Percentiles rank a stretch among this genome's conserved stretches.
Conservation (phyloP, 2,329 filamentous ascomycete species). For the Scortechinia acanthostroma region DNA sequence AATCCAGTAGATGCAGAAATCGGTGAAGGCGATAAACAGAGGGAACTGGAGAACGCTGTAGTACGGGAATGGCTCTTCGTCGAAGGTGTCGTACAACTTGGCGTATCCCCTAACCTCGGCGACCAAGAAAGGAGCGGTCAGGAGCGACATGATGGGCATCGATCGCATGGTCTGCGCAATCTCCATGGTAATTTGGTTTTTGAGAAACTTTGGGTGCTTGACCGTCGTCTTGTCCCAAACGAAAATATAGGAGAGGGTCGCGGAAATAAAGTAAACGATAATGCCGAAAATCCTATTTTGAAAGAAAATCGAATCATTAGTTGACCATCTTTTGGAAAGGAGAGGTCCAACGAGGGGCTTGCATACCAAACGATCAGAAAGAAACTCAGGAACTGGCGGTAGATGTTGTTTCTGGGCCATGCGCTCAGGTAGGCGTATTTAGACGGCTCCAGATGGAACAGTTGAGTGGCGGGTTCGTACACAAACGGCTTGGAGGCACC, state of each 20-base stretch:
- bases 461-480: slow-evolving; percentile 68
- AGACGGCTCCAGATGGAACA: slow-evolving; percentile 63
- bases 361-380: slow-evolving; percentile 81
- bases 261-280: slow-evolving; percentile 77
- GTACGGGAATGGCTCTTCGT: slow-evolving; percentile 68
- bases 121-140: slow-evolving; percentile 77
- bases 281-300: slow-evolving; percentile 74
- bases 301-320: slow-evolving; percentile 5
- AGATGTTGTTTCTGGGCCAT: slow-evolving; percentile 71
- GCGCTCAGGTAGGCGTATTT: slow-evolving; percentile 73
- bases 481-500: slow-evolving; percentile 35
- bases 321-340: slow-evolving; percentile 1
- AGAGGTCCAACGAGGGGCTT: slow-evolving; percentile 3
- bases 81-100: slow-evolving; percentile 77
- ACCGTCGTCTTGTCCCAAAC: slow-evolving; percentile 87
- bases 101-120: slow-evolving; percentile 77
- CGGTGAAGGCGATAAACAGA: slow-evolving; percentile 80
- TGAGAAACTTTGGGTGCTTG: slow-evolving; percentile 87
- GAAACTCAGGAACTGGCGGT: slow-evolving; percentile 67
- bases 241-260: slow-evolving; percentile 76
- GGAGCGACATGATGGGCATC: slow-evolving; percentile 75
- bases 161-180: slow-evolving; percentile 72
- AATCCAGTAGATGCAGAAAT: slow-evolving; percentile 86
- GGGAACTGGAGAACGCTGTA: slow-evolving; percentile 82
- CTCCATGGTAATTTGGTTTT: slow-evolving; percentile 82